A percentile compares a stretch with the other conserved stretches of the same genome.
Conservation (phyloP, 2,329 filamentous ascomycete species). For the Aspergillus terreus region DNA sequence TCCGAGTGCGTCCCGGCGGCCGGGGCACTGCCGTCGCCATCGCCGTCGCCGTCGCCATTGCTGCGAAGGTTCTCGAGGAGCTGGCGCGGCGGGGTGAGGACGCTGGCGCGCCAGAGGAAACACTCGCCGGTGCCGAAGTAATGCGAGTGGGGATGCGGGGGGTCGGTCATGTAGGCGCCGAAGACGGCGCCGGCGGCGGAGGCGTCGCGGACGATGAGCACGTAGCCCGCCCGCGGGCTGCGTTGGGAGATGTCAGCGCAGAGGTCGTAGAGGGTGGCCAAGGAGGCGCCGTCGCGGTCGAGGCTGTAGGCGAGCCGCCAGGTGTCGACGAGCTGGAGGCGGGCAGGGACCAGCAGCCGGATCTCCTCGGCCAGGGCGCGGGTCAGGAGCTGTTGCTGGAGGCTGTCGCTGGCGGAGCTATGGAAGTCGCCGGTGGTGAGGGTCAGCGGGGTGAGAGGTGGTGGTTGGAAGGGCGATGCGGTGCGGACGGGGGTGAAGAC, state of each 20-base stretch:
- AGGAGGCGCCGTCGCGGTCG: conserved; percentile 84
- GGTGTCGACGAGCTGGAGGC: conserved; percentile 79
- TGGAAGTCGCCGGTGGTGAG: conserved; percentile 51
- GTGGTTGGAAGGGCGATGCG: conserved; percentile 78
- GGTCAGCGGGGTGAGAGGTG: conserved; percentile 76
- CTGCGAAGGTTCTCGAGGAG: conserved; percentile 7
- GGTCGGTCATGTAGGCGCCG: conserved; percentile 89
- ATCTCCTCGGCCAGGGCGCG: conserved; percentile 85
- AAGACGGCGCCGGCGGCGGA: conserved; percentile 57
- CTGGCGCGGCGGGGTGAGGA: conserved; percentile 47
- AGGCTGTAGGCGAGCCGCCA: conserved; percentile 88
- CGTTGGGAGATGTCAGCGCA: conserved; percentile 64
- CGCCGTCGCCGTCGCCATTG: conserved; percentile 1
- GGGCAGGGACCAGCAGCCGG: conserved; percentile 77
- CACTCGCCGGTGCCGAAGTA: conserved; percentile 98
- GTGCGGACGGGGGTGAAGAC: conserved; percentile 53
- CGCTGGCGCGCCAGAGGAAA: conserved; percentile 78
- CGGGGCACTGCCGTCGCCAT: too few relatives aligned
- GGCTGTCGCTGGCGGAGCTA: conserved; percentile 25
- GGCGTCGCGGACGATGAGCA: conserved; percentile 79
- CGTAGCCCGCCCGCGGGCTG: conserved; percentile 74
- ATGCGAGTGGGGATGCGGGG: conserved; percentile 72
- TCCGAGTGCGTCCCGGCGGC: conserved; percentile 20
- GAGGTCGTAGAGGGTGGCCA: conserved; percentile 80
- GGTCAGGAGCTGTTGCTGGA: conserved; percentile 63